Evolutionary conservation across 208 protist genomes (phyloP), one percentile per base, ranked within the genome.

Genomic region (Acanthamoeba castellanii): DNA sequence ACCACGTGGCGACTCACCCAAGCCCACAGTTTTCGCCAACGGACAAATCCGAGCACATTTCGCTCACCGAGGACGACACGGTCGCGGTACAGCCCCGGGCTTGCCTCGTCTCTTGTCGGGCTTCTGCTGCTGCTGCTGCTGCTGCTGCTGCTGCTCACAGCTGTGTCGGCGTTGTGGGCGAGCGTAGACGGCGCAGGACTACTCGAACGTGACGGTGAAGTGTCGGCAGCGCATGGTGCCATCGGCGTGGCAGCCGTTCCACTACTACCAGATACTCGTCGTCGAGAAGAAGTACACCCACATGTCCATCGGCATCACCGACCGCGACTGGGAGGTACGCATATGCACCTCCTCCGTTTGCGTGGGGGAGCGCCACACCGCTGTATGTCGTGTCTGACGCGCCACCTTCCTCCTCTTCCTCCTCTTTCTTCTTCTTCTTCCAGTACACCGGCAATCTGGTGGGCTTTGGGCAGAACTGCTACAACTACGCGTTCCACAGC

Each of bases 241-340:
- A 18, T 84, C 74, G 34, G 74, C 42, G 11, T 16, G 25, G 11
- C 74, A 84, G 27, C 74, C 74, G 16, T 84, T 84, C 74, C 74
- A 84, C 74, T 84, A 84, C 45, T 84, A 52, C 45, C 74, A 84
- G 45, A 4, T 84, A 5, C 74, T 57, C 25, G 27, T 84, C 20
- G 45, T 84, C 42, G 74, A 84, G 45, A 84, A 84, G 74, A 84
- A 84, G 74, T 84, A 84, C 74, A 84, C 74, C 11, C 74, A 84
- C 74, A 84, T 84, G 74, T 84, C 74, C 74, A 30, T 84, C 42
- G 74, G 74, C 74, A 52, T 84, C 45, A 84, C 74, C 27, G 74
- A 84, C 45, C 74, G 74, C 74, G 74, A 84, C 42, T 84, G 74
- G 74, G 45, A 7, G n/a, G 74, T 84, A 81, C 37, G 70, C 30